phyloP scores from a whole-genome alignment of 1,139 yeast genomes.

The Hansenula lynferdii region DNA sequence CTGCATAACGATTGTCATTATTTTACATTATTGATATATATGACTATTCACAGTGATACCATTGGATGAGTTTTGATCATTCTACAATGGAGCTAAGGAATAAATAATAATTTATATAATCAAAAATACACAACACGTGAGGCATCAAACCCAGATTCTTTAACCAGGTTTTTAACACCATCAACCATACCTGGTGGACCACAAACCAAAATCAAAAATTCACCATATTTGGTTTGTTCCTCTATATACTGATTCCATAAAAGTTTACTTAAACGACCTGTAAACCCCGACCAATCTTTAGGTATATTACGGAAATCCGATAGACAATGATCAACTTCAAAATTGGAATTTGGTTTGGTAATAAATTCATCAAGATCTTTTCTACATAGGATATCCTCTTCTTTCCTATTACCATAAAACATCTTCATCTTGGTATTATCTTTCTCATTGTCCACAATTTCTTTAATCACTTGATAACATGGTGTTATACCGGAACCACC shows the following conservation, averaged over 20 bases:
- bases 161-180: conserved; percentile 36
- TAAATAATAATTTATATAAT: too few species aligned
- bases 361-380: conserved; percentile 38
- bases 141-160: conserved; percentile 11
- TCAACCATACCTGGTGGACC: conserved; percentile 48
- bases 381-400: conserved; percentile 42
- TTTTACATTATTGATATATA: too few species aligned
- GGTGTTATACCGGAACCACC: conserved; percentile 58
- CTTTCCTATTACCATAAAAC: conserved; percentile 42
- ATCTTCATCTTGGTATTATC: conserved; percentile 43
- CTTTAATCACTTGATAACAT: conserved; percentile 47
- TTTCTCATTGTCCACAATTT: conserved; percentile 38
- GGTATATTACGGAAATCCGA: conserved; percentile 30
- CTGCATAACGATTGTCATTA: too few species aligned
- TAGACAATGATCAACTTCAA: conserved; percentile 40
- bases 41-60: too few species aligned
- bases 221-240: conserved; percentile 10
- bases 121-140: conserved; percentile 18
- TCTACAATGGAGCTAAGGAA: too few species aligned
- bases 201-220: conserved; percentile 36
- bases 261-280: conserved; percentile 14
- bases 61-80: too few species aligned
- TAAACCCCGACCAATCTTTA: conserved; percentile 36
- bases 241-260: conserved; percentile 14
- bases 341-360: conserved; percentile 35